Base-by-base conservation (phyloP, 2,329 filamentous ascomycete species). In the Diaporthe capsici region DNA sequence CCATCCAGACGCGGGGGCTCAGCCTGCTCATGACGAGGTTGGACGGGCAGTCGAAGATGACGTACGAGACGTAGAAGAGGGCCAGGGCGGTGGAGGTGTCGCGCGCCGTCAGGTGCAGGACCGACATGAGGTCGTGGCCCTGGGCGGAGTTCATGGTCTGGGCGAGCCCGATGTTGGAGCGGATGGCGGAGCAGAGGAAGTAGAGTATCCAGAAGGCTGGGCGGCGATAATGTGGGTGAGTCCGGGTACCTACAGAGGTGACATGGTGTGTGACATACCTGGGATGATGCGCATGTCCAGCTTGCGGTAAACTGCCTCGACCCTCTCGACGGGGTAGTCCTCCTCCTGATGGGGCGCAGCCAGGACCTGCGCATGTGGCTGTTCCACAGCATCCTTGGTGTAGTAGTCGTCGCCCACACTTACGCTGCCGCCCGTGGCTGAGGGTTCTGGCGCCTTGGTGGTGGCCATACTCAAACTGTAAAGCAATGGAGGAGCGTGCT, bases 11-110 rank as follows among this genome's bases (percentile, higher is more conserved):
- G 77, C 95, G 93, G 3, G 95, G 95, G 79, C 94, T 95, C 8
- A 98, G 88, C 77, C 90, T 92, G 78, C 93, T 95, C 95, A 98
- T 98, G 82, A 97, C 86, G 78, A 98, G 88, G 83, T 98, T 98
- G 7, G 95, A 97, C 0, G 95, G 95, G 73, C 94, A 90, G 82
- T 98, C 95, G 80, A 98, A 97, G 72, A 98, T 85, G 76, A 98
- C 95, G 84, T 98, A 98, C 81, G 94, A 93, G 77, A 98, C 95
- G 82, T 98, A 98, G 87, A 98, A 98, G 22, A 98, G 88, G 5
- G 95, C 94, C 53, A 98, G 87, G 67, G 94, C 95, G 0, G 94
- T 96, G 0, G 95, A 97, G 22, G 95, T 92, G 84, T 98, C 93
- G 80, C 94, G 94, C 13, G 92, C 85, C 0, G 91, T 92, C 78